Base-by-base conservation (phyloP, 805 yeast genomes). In the Pichia nanzhaoensis region DNA sequence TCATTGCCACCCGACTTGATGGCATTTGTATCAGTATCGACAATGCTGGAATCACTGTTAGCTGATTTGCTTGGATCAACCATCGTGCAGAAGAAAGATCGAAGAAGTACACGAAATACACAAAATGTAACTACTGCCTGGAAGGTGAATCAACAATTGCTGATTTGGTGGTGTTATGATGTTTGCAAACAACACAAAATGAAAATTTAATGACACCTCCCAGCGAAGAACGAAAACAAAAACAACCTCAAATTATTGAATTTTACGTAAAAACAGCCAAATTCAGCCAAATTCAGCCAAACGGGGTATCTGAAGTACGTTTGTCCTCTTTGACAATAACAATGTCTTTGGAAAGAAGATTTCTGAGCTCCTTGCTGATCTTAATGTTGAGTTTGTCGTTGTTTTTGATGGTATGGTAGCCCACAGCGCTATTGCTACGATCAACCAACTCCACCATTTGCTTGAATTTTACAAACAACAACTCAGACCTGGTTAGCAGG, bases 371-470 rank as follows among this genome's bases (percentile, higher is more conserved):
- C 0, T 74, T 75, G 47, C 75, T 70, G 7, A 76, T 56, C 4
- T 63, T 65, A 24, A 51, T 44, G 10, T 33, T 35, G 1, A 43
- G 17, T 1, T 37, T 16, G 14, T 39, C 40, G 3, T 33, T 10
- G 24, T 9, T 20, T 4, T n/a, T 41, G 19, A 37, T 19, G 5
- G 37, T 8, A 50, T 52, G 37, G 47, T 41, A 35, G n/a, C 57
- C 61, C 21, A 51, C 46, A 8, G 53, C 55, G 24, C 51, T 55
- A 32, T 58, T 59, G 50, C 53, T 55, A 37, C 84, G 60, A 58
- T 89, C 96, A 53, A 89, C 78, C 31, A 89, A 73, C 44, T 80
- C 85, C 45, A 90, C 77, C 73, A 89, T 82, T 49, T 87, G 80
- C 56, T 79, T 75, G 62, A 89, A 93, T 52, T 84, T 77, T 52